Conservation (phyloP, 1,284 basidiomycete genomes). For the Leccinum griseonigrum region DNA sequence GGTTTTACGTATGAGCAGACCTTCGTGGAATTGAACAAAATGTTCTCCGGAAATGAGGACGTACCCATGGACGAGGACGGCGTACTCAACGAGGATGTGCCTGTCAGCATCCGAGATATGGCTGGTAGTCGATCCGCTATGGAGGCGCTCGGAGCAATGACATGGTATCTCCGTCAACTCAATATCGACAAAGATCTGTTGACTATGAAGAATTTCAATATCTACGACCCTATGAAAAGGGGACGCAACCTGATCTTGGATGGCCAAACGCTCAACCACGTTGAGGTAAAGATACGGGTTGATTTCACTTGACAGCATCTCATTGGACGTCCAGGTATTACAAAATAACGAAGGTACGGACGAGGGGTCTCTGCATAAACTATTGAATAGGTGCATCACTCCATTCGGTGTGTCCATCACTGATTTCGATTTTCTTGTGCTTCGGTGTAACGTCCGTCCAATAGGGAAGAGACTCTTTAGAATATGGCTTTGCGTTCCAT, state of each 20-base stretch:
- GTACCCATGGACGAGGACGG: constrained; percentile 46
- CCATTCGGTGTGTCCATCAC: constrained; percentile 68
- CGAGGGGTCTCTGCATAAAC: constrained; percentile 82
- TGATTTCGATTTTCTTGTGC: constrained; percentile 6
- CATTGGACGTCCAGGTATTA: constrained; percentile 55
- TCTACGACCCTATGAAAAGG: constrained; percentile 91
- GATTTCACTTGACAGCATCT: constrained; percentile 6
- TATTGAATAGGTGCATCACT: constrained; percentile 84
- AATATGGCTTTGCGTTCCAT: constrained; percentile 90
- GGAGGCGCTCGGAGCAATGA: constrained; percentile 84
- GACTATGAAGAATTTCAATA: constrained; percentile 93
- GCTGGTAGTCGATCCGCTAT: constrained; percentile 65
- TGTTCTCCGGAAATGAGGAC: constrained; percentile 57
- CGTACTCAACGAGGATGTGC: constrained; percentile 55
- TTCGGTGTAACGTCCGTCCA: constrained; percentile 13
- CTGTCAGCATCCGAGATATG: constrained; percentile 75
- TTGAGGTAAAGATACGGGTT: constrained; percentile 63
- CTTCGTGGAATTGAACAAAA: constrained; percentile 61
- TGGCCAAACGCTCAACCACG: constrained; percentile 90
- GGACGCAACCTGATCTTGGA: constrained; percentile 85
- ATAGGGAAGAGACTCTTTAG: constrained; percentile 89
- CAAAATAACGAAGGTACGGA: constrained; percentile 90
- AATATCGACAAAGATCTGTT: constrained; percentile 94
- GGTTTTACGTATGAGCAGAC: constrained; percentile 77
- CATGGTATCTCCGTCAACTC: constrained; percentile 89